Conservation (phyloP, 768 basidiomycete species). For the Termitomyces titanicus region DNA sequence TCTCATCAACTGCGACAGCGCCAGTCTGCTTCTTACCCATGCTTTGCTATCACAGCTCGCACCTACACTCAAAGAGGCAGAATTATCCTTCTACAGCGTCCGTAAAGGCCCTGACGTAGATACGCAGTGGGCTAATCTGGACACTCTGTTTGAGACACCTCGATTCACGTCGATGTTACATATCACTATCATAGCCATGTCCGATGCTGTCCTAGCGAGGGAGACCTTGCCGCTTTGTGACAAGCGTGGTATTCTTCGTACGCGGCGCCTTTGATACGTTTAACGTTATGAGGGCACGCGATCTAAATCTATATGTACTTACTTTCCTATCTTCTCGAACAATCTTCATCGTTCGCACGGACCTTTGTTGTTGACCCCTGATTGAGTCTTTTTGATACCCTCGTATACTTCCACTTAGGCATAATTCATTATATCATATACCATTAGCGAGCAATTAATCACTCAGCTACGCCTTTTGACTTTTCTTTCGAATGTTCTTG, state of each 20-base stretch:
- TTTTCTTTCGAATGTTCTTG: too few species aligned
- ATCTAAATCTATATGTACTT: too few species aligned
- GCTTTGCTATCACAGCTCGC: conserved; percentile 9
- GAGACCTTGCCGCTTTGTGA: conserved; percentile 10
- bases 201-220: conserved; percentile 4
- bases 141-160: conserved; percentile 3
- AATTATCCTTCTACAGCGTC: conserved; percentile 9
- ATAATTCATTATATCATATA: too few species aligned
- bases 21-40: conserved; percentile 2
- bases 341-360: too few species aligned
- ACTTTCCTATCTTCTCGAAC: too few species aligned
- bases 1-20: conserved; percentile 11
- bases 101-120: conserved; percentile 4
- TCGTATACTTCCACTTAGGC: too few species aligned
- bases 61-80: conserved; percentile 9
- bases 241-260: conserved; percentile 8
- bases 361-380: too few species aligned
- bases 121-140: conserved; percentile 8
- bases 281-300: too few species aligned
- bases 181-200: conserved; percentile 5
- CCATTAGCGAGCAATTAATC: too few species aligned
- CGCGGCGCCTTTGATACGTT: conserved; percentile 1
- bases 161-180: conserved; percentile 6
- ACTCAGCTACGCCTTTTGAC: too few species aligned
- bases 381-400: too few species aligned